Percentiles rank a stretch among this genome's conserved stretches.
phyloP scores from a whole-genome alignment of 73 alveolate species.

The Tetrahymena malaccensis region DNA sequence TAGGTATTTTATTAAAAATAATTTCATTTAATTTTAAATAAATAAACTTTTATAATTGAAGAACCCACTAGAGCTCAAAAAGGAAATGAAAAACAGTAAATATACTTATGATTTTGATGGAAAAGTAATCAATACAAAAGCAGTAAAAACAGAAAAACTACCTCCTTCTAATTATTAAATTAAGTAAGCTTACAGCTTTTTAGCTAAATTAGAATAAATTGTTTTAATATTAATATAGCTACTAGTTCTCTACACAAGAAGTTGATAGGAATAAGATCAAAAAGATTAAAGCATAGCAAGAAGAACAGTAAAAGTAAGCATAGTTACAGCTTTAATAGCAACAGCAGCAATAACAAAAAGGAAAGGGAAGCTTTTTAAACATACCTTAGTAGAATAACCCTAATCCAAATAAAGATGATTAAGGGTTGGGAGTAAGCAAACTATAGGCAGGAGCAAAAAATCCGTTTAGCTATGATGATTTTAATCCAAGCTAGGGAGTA shows the following conservation, averaged over 20 bases:
- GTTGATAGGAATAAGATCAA: not conserved
- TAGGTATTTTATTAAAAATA: not conserved
- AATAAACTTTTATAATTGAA: not conserved
- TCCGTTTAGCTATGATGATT: not conserved
- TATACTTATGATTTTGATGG: not conserved
- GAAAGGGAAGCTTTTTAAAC: not conserved
- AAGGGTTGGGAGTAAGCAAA: not conserved
- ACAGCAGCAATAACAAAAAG: not conserved
- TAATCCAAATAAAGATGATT: not conserved
- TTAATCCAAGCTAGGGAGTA: not conserved
- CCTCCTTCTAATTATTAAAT: not conserved
- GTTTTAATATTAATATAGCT: not conserved
- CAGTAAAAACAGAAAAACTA: not conserved
- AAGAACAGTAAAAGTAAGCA: not conserved
- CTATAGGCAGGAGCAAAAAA: not conserved
- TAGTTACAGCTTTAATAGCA: not conserved
- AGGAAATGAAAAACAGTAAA: not conserved
- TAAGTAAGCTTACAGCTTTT: not conserved
- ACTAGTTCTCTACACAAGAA: not conserved
- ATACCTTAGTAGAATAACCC: not conserved
- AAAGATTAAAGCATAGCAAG: not conserved
- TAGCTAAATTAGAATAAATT: no score
- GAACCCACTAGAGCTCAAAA: not conserved
- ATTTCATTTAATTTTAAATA: not conserved
- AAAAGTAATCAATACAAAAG: not conserved